Percentiles rank a stretch among this genome's conserved stretches.
phyloP scores from a whole-genome alignment of 2,329 filamentous ascomycete species.

The Colletotrichum sp. region DNA sequence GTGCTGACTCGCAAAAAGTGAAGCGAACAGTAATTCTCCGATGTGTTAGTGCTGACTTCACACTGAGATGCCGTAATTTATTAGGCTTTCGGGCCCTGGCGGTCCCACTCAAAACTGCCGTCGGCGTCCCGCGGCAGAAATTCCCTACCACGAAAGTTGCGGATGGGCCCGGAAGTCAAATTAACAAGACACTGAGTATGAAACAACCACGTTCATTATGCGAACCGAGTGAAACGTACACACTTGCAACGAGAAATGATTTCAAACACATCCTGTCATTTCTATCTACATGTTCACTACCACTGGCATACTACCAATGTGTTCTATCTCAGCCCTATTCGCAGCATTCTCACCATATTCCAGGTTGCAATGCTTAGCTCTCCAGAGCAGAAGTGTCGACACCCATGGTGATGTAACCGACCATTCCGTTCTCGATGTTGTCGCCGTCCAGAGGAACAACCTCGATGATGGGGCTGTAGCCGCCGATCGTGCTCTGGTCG shows the following conservation, averaged over 20 bases:
- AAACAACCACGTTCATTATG: not conserved
- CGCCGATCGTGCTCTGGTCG: not conserved
- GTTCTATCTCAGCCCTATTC: not conserved
- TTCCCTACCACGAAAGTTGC: not conserved
- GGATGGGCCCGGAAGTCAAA: not conserved
- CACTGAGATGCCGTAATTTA: not conserved
- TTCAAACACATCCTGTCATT: not conserved
- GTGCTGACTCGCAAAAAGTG: not conserved
- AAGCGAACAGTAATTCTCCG: not conserved
- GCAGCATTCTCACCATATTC: not conserved
- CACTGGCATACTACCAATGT: not conserved
- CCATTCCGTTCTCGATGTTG: not conserved
- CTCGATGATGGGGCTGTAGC: not conserved
- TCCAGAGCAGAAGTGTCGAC: not conserved
- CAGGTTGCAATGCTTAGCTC: not conserved
- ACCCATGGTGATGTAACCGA: conserved; percentile 4
- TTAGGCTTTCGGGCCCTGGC: not conserved
- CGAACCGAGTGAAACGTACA: not conserved
- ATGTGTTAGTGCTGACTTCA: not conserved
- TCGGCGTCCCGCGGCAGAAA: not conserved
- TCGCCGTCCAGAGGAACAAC: not conserved
- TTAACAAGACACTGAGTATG: not conserved
- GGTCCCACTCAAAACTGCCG: not conserved
- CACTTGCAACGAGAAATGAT: not conserved
- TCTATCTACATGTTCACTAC: not conserved